Evolutionary conservation across 2,329 filamentous ascomycete species (phyloP), one percentile per base, ranked within the genome.

Genomic region (Simplicillium aogashimaense): DNA sequence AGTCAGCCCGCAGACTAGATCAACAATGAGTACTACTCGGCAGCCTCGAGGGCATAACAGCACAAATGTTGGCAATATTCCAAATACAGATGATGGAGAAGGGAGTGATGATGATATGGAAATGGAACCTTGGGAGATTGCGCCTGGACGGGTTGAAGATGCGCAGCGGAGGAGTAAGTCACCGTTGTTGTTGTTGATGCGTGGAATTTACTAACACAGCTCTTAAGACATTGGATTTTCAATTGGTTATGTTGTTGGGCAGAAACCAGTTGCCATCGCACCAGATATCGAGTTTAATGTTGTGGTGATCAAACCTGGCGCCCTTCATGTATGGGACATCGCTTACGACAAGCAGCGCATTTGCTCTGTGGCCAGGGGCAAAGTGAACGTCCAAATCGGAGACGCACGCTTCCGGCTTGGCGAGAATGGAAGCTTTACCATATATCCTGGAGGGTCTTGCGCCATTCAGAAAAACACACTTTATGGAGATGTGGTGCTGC

Each of bases 81-180:
- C 6, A 25, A 9, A 25, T 9, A 25, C 9, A 9, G 20, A 25
- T 25, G 20, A 25, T 5, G 6, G 9, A 25, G 6, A 38, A 20
- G 44, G 13, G 7, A 37, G 46, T 12, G 42, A 17, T 13, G 2
- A 31, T 7, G 34, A 51, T 3, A 36, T 61, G 6, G 52, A 64
- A 38, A 63, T 67, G 54, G 65, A 69, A 45, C 54, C 56, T 3
- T 69, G 65, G 65, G 67, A 70, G 47, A 45, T 67, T 35, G 65
- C 66, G 0, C 66, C 67, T 1, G 67, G 67, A 13, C 58, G 61
- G 16, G 50, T 66, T 25, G 50, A 47, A 8, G 54, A 60, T 29
- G 44, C 43, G 1, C 46, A 51, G 1, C 48, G 50, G 2, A 55
- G 60, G 20, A 66, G 66, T 68, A 53, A 46, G 65, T 11, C 12